Evolutionary conservation across 345 rosid genomes (phyloP).

Genomic region (Hibiscus trionum): DNA sequence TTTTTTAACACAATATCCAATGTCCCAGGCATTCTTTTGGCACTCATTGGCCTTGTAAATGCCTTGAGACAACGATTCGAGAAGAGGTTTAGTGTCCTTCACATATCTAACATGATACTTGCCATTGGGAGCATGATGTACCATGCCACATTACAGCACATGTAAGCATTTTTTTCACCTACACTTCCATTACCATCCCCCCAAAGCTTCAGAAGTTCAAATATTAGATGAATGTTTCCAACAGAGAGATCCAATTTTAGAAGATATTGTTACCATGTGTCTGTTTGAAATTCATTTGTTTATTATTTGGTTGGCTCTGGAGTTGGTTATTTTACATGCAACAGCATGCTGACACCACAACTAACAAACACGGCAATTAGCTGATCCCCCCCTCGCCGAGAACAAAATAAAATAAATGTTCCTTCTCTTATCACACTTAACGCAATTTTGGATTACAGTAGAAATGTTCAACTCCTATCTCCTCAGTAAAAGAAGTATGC

Average conservation of each 20-base stretch:
- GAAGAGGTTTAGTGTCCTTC: slow-evolving; percentile 89
- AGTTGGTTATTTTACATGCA: not conserved
- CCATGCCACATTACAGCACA: slow-evolving; percentile 69
- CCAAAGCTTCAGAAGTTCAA: not conserved
- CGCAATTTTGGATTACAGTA: too few species aligned
- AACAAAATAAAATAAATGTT: not conserved
- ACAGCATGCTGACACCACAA: not conserved
- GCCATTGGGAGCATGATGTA: slow-evolving; percentile 90
- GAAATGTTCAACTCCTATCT: too few species aligned
- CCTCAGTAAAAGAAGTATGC: too few species aligned
- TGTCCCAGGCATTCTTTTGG: slow-evolving; percentile 69
- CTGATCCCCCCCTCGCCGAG: not conserved
- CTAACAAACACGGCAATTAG: not conserved
- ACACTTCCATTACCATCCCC: not conserved
- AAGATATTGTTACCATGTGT: not conserved
- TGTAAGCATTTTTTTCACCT: slow-evolving; percentile 40
- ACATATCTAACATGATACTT: slow-evolving; percentile 81
- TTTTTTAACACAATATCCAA: slow-evolving; percentile 79
- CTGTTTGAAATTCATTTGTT: not conserved
- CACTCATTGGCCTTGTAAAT: slow-evolving; percentile 73
- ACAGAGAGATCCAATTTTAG: not conserved
- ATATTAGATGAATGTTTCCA: not conserved
- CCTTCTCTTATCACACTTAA: not conserved
- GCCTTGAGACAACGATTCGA: slow-evolving; percentile 85
- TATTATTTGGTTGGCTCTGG: not conserved